Conservation (phyloP, 2,329 filamentous ascomycete genomes). For the Nothopassalora personata region DNA sequence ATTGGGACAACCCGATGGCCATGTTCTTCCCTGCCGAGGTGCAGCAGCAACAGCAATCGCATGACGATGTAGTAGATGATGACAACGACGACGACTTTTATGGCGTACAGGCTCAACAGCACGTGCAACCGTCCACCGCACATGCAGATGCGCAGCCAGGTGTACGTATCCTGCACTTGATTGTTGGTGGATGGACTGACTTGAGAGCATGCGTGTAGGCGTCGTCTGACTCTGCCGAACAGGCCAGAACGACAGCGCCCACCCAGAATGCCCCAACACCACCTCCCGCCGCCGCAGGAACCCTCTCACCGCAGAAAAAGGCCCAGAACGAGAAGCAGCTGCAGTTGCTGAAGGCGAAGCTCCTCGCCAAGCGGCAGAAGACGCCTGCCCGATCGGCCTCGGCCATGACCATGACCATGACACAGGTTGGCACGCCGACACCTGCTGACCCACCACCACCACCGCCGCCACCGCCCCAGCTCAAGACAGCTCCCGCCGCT, state of each 20-base stretch:
- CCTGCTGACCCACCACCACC: not conserved
- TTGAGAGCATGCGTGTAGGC: constrained; percentile 11
- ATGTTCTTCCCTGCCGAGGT: constrained; percentile 8
- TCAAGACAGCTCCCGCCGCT: not conserved
- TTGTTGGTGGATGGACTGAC: constrained; percentile 18
- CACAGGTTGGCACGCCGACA: not conserved
- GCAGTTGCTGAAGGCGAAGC: constrained; percentile 32
- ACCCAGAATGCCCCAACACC: not conserved
- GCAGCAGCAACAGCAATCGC: constrained; percentile 5
- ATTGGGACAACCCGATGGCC: constrained; percentile 22
- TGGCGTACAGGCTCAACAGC: constrained; percentile 10
- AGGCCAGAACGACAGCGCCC: not conserved
- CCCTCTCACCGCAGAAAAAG: constrained; percentile 9
- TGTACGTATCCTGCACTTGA: constrained; percentile 11
- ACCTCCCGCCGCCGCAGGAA: not conserved
- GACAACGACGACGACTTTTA: constrained; percentile 23
- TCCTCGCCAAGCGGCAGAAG: constrained; percentile 24
- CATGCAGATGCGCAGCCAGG: constrained; percentile 13
- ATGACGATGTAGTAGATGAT: constrained; percentile 17
- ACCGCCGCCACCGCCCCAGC: not conserved
- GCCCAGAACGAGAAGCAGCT: constrained; percentile 24
- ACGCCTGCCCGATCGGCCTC: constrained; percentile 3
- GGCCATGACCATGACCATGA: not conserved
- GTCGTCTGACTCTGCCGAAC: not conserved
- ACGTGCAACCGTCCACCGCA: not conserved